Evolutionary conservation across 208 protist genomes (phyloP).

Genomic region (Leishmania tarentolae): DNA sequence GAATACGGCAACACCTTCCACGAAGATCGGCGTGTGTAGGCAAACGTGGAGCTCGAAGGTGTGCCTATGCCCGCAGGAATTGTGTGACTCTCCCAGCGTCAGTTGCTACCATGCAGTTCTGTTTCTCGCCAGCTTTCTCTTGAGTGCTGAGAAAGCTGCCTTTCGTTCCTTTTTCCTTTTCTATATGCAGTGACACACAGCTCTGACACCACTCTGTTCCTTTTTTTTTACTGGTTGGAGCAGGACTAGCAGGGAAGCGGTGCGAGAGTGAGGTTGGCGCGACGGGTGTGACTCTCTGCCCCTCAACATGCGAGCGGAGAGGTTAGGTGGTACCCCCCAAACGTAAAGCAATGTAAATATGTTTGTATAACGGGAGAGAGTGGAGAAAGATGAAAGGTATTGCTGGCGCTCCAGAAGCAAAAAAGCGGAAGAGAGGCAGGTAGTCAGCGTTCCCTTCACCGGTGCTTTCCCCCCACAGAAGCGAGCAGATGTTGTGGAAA

Average conservation of each 20-base stretch:
- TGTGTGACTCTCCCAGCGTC: background rate
- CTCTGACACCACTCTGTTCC: background rate
- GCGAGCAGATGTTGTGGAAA: background rate
- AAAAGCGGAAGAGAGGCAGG: background rate
- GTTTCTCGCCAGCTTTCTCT: background rate
- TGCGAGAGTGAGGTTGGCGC: background rate
- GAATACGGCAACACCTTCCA: background rate
- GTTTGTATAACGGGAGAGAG: background rate
- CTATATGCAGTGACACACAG: background rate
- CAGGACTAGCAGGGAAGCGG: background rate
- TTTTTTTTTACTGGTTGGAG: background rate
- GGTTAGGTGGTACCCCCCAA: background rate
- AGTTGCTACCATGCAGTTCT: background rate
- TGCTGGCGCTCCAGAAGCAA: background rate
- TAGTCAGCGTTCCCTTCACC: background rate
- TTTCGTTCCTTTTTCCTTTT: background rate
- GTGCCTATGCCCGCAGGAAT: background rate
- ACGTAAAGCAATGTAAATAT: background rate
- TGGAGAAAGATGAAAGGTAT: background rate
- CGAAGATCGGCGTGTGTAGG: background rate
- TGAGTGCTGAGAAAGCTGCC: background rate
- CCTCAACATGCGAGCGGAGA: background rate
- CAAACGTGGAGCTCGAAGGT: background rate
- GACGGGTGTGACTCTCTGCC: background rate
- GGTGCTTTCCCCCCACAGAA: background rate